Conservation (phyloP, 305 asterid species). For the Fraxinus nigra region DNA sequence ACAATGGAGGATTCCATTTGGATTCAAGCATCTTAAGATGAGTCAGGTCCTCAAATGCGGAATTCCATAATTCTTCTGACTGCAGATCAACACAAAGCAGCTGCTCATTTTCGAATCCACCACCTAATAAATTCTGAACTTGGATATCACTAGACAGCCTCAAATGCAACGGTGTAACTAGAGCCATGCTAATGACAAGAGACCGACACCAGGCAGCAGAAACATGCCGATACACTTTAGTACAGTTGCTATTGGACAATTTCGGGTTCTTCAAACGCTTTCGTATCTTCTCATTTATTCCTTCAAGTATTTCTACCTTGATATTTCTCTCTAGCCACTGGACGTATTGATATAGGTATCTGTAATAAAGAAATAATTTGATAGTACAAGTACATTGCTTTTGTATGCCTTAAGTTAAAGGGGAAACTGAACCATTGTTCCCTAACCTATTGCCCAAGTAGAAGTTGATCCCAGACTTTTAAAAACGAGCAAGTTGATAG, state of each 20-base stretch:
- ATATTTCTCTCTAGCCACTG: conserved; percentile 70
- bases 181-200: conserved; percentile 91
- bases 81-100: conserved; percentile 87
- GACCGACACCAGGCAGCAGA: conserved; percentile 98
- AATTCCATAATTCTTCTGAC: conserved; percentile 84
- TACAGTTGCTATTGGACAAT: conserved; percentile 69
- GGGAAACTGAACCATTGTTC: neutral
- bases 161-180: conserved; percentile 83
- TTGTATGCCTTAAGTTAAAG: neutral
- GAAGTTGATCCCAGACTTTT: neutral
- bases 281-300: conserved; percentile 88
- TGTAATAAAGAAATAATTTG: conserved; percentile 34
- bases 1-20: conserved; percentile 79
- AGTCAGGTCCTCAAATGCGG: conserved; percentile 70
- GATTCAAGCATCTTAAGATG: conserved; percentile 73
- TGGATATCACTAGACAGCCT: conserved; percentile 61
- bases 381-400: conserved; percentile 12
- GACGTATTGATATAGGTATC: conserved; percentile 72
- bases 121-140: conserved; percentile 43
- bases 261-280: conserved; percentile 97
- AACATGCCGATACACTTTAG: conserved; percentile 78
- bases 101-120: conserved; percentile 61
- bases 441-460: neutral
- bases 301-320: conserved; percentile 88
- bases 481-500: neutral